Evolutionary conservation across 805 yeast genomes (phyloP).

Genomic region (Komagataella populi): DNA sequence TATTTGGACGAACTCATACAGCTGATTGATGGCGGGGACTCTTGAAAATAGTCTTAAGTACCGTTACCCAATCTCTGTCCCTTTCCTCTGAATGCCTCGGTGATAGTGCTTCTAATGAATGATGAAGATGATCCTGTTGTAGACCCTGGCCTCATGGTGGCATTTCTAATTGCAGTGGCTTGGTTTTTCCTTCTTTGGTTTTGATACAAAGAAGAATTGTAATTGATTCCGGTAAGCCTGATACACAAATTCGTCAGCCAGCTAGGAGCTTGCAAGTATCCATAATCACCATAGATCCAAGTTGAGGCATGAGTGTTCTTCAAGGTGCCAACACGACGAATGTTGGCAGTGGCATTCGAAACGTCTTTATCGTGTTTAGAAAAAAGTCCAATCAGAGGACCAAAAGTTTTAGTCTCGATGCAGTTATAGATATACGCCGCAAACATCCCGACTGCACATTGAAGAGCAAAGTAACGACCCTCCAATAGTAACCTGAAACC

Average conservation of each 20-base stretch:
- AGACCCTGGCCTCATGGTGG: conserved; percentile 6
- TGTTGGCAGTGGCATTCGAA: conserved; percentile 7
- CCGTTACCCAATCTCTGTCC: conserved; percentile 23
- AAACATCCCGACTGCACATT: conserved; percentile 33
- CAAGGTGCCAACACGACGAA: conserved; percentile 15
- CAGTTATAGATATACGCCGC: conserved; percentile 52
- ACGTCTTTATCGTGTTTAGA: conserved; percentile 8
- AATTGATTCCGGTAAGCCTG: conserved; percentile 16
- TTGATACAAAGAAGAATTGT: conserved; percentile 14
- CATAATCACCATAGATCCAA: conserved; percentile 34
- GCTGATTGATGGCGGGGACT: not conserved
- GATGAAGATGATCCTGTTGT: conserved; percentile 5
- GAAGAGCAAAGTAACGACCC: conserved; percentile 25
- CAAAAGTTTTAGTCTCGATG: conserved; percentile 41
- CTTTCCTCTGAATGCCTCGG: conserved; percentile 18
- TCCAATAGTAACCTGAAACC: conserved; percentile 30
- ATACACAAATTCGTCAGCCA: conserved; percentile 22
- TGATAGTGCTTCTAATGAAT: conserved; percentile 6
- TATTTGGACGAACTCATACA: conserved; percentile 21
- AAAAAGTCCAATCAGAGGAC: conserved; percentile 27
- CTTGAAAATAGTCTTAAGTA: not conserved
- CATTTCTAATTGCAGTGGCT: conserved; percentile 5
- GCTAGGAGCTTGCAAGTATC: conserved; percentile 41
- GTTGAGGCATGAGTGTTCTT: conserved; percentile 8
- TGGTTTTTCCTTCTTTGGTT: conserved; percentile 4